Conservation (phyloP, 345 rosid genomes). For the Firmiana major region DNA sequence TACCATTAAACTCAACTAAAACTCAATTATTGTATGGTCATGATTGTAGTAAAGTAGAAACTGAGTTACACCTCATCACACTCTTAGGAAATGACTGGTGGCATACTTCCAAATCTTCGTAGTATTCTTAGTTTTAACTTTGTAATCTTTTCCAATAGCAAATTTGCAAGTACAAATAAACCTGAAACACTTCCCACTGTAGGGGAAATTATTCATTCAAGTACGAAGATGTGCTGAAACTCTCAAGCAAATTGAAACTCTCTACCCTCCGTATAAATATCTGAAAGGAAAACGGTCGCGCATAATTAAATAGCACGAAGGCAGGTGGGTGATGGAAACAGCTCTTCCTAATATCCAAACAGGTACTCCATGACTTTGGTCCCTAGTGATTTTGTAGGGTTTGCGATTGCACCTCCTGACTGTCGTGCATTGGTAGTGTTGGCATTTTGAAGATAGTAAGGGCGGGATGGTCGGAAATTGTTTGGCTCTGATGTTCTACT, state of each 20-base stretch:
- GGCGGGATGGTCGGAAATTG: slow-evolving; percentile 38
- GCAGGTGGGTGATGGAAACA: neutral
- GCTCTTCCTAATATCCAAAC: slow-evolving; percentile 54
- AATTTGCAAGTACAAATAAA: slow-evolving; percentile 1
- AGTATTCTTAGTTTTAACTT: neutral
- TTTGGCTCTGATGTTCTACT: slow-evolving; percentile 43
- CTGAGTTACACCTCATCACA: neutral
- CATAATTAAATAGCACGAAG: neutral
- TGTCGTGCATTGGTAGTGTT: slow-evolving; percentile 48
- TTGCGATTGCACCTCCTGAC: slow-evolving; percentile 66
- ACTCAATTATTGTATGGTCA: too few species aligned
- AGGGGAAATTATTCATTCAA: neutral
- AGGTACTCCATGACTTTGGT: slow-evolving; percentile 75
- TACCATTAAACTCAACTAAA: too few species aligned
- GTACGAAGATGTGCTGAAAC: neutral
- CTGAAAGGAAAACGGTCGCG: neutral
- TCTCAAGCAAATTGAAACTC: neutral
- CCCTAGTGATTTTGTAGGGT: slow-evolving; percentile 76
- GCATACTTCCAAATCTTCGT: neutral
- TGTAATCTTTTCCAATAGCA: neutral
- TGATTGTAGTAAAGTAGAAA: neutral
- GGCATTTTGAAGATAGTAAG: slow-evolving; percentile 65
- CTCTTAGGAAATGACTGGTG: neutral
- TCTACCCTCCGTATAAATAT: neutral
- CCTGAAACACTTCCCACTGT: neutral